These are phyloP conservation scores for Alternaria angustiovoidea DNA, from an alignment of 2,329 filamentous ascomycete species.

Conservation along the genomic window DNA sequence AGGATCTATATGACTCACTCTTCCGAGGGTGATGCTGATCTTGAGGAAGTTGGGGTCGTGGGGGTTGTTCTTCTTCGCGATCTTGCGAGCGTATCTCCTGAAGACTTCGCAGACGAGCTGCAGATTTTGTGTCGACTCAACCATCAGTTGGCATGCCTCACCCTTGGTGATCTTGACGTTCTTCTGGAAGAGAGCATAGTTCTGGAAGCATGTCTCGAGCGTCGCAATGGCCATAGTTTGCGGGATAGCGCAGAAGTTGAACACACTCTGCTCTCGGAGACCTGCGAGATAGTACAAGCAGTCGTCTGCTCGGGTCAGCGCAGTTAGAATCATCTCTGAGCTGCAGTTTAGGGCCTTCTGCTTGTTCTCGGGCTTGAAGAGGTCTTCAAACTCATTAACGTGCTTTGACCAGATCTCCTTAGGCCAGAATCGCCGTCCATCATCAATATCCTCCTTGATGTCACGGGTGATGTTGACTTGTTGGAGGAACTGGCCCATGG, in stretches of 20 bases:
- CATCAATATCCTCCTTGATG: constrained; percentile 86
- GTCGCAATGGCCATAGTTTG: constrained; percentile 98
- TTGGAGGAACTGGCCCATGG: constrained; percentile 96
- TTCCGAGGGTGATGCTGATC: constrained; percentile 89
- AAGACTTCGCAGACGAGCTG: constrained; percentile 83
- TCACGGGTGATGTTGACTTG: constrained; percentile 99
- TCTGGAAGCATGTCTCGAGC: constrained; percentile 89
- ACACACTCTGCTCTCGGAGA: constrained; percentile 93
- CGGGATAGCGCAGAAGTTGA: constrained; percentile 98
- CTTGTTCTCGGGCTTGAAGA: constrained; percentile 83
- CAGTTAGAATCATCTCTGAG: constrained; percentile 93
- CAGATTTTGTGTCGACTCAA: constrained; percentile 90
- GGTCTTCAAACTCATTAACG: constrained; percentile 85
- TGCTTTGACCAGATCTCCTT: constrained; percentile 97
- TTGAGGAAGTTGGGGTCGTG: constrained; percentile 90
- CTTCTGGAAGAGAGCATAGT: constrained; percentile 81
- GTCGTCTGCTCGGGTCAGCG: constrained; percentile 85
- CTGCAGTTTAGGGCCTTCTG: constrained; percentile 82
- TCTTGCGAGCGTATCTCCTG: constrained; percentile 76
- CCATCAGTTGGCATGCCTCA: constrained; percentile 89
- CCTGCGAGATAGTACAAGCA: constrained; percentile 98
- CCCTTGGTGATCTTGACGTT: constrained; percentile 98
- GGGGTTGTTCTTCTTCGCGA: constrained; percentile 93
- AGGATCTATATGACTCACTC: constrained; percentile 61
- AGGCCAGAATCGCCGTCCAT: constrained; percentile 91